Conservation (phyloP, 164 flowering plant species). For the Dillenia suffruticosa region DNA sequence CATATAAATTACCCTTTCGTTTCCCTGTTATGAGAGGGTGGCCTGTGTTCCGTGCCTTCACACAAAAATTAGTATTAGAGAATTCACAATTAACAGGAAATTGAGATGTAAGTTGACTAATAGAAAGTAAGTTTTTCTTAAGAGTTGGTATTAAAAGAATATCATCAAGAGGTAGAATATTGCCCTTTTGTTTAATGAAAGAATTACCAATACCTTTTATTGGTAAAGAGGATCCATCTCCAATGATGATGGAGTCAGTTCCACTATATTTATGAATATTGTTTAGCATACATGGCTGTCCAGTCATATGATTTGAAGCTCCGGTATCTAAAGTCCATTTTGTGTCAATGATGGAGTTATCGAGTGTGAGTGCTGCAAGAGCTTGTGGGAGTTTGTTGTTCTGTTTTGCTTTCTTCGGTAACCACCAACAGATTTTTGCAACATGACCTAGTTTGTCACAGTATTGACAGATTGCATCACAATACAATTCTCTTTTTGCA, state of each 20-base stretch:
- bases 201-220: constrained; percentile 1
- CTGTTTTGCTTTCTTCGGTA: constrained; percentile 1
- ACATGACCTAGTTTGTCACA: constrained; percentile 2
- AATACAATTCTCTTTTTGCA: background rate
- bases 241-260: background rate
- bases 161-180: constrained; percentile 1
- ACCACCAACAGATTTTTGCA: constrained; percentile 1
- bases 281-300: constrained; percentile 1
- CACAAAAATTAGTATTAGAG: constrained; percentile 5
- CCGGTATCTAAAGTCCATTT: background rate
- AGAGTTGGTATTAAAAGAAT: constrained; percentile 6
- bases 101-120: constrained; percentile 9
- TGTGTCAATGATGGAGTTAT: background rate
- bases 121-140: constrained; percentile 2
- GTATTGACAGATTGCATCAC: constrained; percentile 6
- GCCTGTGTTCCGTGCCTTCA: constrained; percentile 8
- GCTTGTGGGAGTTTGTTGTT: constrained; percentile 8
- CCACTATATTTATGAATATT: background rate
- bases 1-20: constrained; percentile 3
- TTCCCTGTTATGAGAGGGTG: background rate
- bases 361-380: constrained; percentile 7
- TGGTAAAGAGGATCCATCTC: constrained; percentile 1
- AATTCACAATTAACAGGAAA: constrained; percentile 8
- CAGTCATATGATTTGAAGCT: constrained; percentile 6
- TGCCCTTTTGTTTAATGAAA: constrained; percentile 1